These are phyloP conservation scores for Cercospora citrullina DNA, from an alignment of 2,329 filamentous ascomycete genomes.

Conservation along the genomic window DNA sequence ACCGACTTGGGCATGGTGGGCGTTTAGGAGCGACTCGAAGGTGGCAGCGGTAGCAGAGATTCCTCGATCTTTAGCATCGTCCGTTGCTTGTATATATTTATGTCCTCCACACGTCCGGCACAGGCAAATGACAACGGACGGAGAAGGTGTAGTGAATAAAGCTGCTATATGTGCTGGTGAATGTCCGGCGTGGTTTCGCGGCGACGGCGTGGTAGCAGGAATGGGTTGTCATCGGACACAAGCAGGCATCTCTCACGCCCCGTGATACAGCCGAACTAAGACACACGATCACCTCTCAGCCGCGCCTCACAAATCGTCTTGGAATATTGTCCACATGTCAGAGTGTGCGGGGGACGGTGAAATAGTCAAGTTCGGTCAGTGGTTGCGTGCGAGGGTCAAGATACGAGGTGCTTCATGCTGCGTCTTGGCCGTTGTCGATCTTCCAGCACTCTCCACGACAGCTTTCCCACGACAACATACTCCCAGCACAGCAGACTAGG, in stretches of 20 bases:
- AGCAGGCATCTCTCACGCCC: conserved; percentile 5
- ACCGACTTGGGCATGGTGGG: conserved; percentile 39
- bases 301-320: not conserved
- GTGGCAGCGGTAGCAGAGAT: not conserved
- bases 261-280: conserved; percentile 4
- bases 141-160: not conserved
- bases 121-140: not conserved
- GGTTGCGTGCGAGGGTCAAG: not conserved
- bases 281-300: conserved; percentile 1
- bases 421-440: not conserved
- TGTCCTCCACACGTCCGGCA: not conserved
- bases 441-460: not conserved
- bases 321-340: not conserved
- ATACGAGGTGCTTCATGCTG: not conserved
- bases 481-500: not conserved
- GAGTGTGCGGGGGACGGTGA: not conserved
- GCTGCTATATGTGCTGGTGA: not conserved
- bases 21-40: not conserved
- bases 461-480: not conserved
- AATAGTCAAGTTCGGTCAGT: not conserved
- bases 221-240: not conserved
- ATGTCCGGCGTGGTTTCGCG: not conserved
- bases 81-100: not conserved
- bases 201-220: conserved; percentile 7
- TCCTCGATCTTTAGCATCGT: not conserved